Percentiles rank a stretch among this genome's conserved stretches.
Evolutionary conservation across 305 asterid genomes (phyloP).

Genomic region (Salvia sclarea): DNA sequence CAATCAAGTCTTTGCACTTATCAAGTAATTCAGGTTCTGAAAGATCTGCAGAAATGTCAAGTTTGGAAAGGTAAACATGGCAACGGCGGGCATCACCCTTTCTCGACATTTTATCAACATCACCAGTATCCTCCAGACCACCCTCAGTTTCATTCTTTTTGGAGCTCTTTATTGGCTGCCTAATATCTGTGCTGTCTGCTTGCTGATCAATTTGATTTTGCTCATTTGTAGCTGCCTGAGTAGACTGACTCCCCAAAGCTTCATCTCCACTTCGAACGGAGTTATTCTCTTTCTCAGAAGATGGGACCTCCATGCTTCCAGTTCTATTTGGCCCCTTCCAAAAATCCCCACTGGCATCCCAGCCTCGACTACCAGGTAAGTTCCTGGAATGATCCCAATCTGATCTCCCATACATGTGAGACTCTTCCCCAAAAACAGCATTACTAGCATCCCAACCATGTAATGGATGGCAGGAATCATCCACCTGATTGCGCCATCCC

Average conservation of each 20-base stretch:
- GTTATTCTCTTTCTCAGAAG: slow-evolving; percentile 60
- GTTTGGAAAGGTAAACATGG: slow-evolving; percentile 70
- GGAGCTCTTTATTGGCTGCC: slow-evolving; percentile 40
- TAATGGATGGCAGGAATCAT: slow-evolving; percentile 63
- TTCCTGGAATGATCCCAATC: slow-evolving; percentile 79
- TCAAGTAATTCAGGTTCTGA: slow-evolving; percentile 66
- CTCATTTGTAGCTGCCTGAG: slow-evolving; percentile 50
- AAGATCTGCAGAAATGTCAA: slow-evolving; percentile 87
- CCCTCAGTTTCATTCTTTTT: slow-evolving; percentile 50
- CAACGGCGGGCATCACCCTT: slow-evolving; percentile 48
- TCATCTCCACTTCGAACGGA: slow-evolving; percentile 51
- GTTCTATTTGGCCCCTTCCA: slow-evolving; percentile 69
- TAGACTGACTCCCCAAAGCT: slow-evolving; percentile 47
- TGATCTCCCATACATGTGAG: slow-evolving; percentile 75
- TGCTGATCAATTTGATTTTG: slow-evolving; percentile 51
- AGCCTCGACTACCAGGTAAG: slow-evolving; percentile 49
- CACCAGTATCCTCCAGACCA: slow-evolving; percentile 40
- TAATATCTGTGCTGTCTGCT: slow-evolving; percentile 47
- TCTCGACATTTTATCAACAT: slow-evolving; percentile 32
- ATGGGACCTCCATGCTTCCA: slow-evolving; percentile 55
- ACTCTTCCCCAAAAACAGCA: slow-evolving; percentile 67
- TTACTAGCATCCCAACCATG: slow-evolving; percentile 78
- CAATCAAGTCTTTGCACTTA: slow-evolving; percentile 57
- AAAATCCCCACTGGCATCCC: slow-evolving; percentile 65
- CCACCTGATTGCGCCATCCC: slow-evolving; percentile 82